Percentiles rank a stretch among this genome's conserved stretches.
Conservation (phyloP, 1,284 basidiomycete species). For the Volvariella volvacea region DNA sequence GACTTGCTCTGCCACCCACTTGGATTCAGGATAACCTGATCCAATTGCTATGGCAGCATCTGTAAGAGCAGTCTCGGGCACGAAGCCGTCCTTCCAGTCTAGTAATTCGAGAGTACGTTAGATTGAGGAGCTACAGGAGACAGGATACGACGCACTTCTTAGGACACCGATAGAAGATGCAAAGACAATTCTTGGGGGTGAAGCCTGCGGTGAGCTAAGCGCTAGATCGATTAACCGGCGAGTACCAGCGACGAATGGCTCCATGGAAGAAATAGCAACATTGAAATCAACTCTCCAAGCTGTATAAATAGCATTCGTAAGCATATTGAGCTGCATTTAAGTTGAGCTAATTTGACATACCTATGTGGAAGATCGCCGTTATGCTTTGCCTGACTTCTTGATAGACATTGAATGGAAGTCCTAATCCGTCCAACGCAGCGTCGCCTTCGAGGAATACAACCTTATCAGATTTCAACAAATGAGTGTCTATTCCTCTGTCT, state of each 20-base stretch:
- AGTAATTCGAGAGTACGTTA: not conserved
- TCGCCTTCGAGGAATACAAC: slow-evolving; percentile 16
- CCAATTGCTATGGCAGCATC: slow-evolving; percentile 21
- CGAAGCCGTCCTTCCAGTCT: slow-evolving; percentile 5
- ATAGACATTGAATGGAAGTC: slow-evolving; percentile 8
- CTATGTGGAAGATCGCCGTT: slow-evolving; percentile 9
- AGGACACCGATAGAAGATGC: slow-evolving; percentile 26
- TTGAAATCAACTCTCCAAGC: slow-evolving; percentile 39
- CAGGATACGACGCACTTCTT: slow-evolving; percentile 13
- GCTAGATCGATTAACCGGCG: slow-evolving; percentile 31
- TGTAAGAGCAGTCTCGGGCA: slow-evolving; percentile 13
- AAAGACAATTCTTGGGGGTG: slow-evolving; percentile 16
- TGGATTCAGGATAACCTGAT: slow-evolving; percentile 33
- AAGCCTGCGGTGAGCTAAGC: slow-evolving; percentile 1
- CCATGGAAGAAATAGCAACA: slow-evolving; percentile 27
- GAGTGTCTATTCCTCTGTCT: slow-evolving; percentile 11
- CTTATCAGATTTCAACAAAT: slow-evolving; percentile 10
- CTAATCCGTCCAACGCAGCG: slow-evolving; percentile 6
- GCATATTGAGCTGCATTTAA: not conserved
- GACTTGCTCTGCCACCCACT: slow-evolving; percentile 38
- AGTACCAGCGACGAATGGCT: slow-evolving; percentile 25
- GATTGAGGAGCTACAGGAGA: not conserved
- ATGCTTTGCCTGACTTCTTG: slow-evolving; percentile 10
- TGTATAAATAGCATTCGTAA: slow-evolving; percentile 12
- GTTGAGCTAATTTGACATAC: not conserved